Conservation (phyloP, 2,329 filamentous ascomycete genomes). For the Paecilomyces sp. region DNA sequence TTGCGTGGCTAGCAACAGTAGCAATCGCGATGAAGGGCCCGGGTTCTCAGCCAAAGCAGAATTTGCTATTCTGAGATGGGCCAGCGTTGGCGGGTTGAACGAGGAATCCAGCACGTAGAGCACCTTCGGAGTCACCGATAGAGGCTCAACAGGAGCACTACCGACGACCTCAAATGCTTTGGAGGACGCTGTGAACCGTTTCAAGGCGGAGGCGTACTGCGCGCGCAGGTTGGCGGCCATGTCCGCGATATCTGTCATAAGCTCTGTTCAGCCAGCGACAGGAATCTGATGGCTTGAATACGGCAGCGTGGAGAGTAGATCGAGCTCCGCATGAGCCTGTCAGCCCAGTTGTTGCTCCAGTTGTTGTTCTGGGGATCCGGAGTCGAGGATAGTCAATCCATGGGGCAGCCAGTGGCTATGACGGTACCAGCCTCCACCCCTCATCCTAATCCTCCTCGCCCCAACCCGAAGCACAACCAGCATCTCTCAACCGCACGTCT, state of each 20-base stretch:
- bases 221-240: slow-evolving; percentile 22
- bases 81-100: slow-evolving; percentile 58
- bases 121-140: slow-evolving; percentile 14
- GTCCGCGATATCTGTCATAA: neutral
- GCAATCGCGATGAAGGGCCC: slow-evolving; percentile 32
- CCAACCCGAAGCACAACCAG: neutral
- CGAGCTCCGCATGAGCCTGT: neutral
- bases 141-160: slow-evolving; percentile 14
- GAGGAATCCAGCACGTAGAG: slow-evolving; percentile 60
- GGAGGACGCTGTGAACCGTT: slow-evolving; percentile 35
- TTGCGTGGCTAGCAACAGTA: slow-evolving; percentile 56
- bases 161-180: slow-evolving; percentile 26
- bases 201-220: slow-evolving; percentile 33
- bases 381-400: neutral
- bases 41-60: slow-evolving; percentile 42
- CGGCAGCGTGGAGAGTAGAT: neutral
- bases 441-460: neutral
- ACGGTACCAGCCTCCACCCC: neutral
- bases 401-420: neutral
- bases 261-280: neutral
- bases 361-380: neutral
- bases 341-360: neutral
- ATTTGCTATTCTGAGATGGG: slow-evolving; percentile 50
- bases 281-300: neutral
- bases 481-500: neutral